Evolutionary conservation across 2,329 filamentous ascomycete genomes (phyloP), one percentile per base, ranked within the genome.

Genomic region (Aspergillus phoenicis): DNA sequence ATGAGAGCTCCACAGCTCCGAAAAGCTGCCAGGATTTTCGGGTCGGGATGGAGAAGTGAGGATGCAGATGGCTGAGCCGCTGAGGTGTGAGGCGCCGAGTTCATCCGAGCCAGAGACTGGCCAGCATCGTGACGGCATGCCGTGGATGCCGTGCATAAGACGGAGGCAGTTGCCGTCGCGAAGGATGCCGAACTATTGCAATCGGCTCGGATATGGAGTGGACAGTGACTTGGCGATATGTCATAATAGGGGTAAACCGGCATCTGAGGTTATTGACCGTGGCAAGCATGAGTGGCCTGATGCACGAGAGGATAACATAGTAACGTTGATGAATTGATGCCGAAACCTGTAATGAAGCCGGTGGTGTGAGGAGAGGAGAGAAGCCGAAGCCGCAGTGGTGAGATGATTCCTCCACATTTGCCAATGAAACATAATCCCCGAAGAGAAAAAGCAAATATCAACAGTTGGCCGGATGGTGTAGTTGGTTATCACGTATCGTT

Each of bases 401-500:
- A 45, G 20, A 43, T 20, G 20, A 20, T 13, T 15, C 11, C 33
- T 36, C 13, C 33, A 36, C 5, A 5, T 15, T 13, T 10, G 11
- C 4, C 11, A 11, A 4, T 4, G 5, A 11, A 15, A 36, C 11
- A 36, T 36, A 6, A 36, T 13, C 1, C 2, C 33, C 5, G 11
- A 13, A 13, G 0, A 36, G 11, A 11, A 8, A 10, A 7, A 28
- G 17, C 26, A 10, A 22, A 13, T 5, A 33, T 22, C 39, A 45
- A 47, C 26, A 26, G 10, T 20, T 59, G 59, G 59, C 59, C 33
- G 59, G 59, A 53, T 61, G 59, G 59, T 57, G 59, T 61, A 61
- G 59, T 61, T 61, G 59, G 59, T 73, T 69, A 73, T 73, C 71
- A 72, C 71, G 68, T 72, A 70, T 73, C 71, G 69, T 72, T 73